Base-by-base conservation (phyloP, 2,329 filamentous ascomycete genomes). In the Talaromyces sp. region DNA sequence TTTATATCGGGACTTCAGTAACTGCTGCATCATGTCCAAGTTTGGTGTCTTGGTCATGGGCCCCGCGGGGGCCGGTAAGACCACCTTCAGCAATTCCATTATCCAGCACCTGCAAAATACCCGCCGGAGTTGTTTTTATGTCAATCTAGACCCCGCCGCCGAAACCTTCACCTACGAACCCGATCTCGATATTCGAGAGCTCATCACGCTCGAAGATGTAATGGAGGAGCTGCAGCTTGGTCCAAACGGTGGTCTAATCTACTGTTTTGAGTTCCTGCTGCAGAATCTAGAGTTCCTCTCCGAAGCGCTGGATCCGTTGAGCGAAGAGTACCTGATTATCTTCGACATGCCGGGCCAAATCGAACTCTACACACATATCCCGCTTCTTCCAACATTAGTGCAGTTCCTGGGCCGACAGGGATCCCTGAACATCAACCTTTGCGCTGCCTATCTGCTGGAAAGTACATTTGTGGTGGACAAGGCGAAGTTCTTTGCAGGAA, bases 311-410 rank as follows among this genome's bases (percentile, higher is more conserved):
- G 91, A 96, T 65, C 83, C 86, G 37, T 80, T 96, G 51, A 93
- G 90, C 9, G 94, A 99, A 66, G 94, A 97, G 66, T 97, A 96
- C 73, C 83, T 99, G 58, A 96, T 97, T 73, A 89, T 99, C 58
- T 91, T 99, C 76, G 94, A 99, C 76, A 97, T 97, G 89, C 94
- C 94, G 0, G 94, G 94, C 52, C 94, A 99, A 78, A 97, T 99
- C 73, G 94, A 99, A 77, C 85, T 99, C 13, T 99, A 97, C 77
- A 97, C 93, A 2, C 94, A 99, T 71, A 89, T 97, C 30, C 94
- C 94, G 35, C 89, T 99, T 61, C 80, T 99, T 29, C 94, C 94
- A 1, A 84, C 86, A 17, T 83, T 99, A 43, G 86, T 93, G 61
- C 88, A 87, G 66, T 90, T 90, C 70, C 82, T 97, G 47, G 91